These are phyloP conservation scores for Hypoxylon sp. DNA, from an alignment of 2,329 filamentous ascomycete species.

Conservation along the genomic window DNA sequence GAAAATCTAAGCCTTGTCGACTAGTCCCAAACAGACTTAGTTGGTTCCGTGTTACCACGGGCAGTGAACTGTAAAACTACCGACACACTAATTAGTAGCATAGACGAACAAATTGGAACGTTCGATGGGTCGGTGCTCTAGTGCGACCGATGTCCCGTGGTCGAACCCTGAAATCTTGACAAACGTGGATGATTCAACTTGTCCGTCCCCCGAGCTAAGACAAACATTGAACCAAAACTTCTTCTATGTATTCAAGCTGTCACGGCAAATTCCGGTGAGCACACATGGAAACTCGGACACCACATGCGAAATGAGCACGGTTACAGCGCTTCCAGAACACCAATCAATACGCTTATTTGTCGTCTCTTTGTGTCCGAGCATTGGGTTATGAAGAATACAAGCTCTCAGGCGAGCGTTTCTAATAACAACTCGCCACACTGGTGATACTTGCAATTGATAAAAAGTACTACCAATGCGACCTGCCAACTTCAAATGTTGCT, in stretches of 20 bases:
- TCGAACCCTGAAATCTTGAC: constrained; percentile 1
- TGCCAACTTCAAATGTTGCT: constrained; percentile 6
- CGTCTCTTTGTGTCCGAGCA: constrained; percentile 8
- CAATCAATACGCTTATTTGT: constrained; percentile 17
- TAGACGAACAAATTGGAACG: constrained; percentile 17
- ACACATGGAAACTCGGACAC: constrained; percentile 28
- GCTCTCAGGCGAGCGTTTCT: constrained; percentile 13
- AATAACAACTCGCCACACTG: constrained; percentile 11
- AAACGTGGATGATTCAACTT: constrained; percentile 14
- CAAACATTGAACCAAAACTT: constrained; percentile 8
- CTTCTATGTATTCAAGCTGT: constrained; percentile 1
- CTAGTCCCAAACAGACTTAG: constrained; percentile 25
- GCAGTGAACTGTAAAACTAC: constrained; percentile 21
- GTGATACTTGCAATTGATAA: constrained; percentile 12
- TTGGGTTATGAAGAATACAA: constrained; percentile 6
- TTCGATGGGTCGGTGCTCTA: constrained; percentile 24
- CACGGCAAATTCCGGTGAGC: constrained; percentile 25
- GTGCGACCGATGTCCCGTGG: constrained; percentile 27
- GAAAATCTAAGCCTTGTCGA: constrained; percentile 39
- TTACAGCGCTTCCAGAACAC: not conserved
- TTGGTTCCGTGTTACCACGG: constrained; percentile 19
- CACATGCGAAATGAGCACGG: constrained; percentile 13
- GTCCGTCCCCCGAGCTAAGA: constrained; percentile 6
- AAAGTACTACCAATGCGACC: not conserved
- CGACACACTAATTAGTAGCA: constrained; percentile 31